Base-by-base conservation (phyloP, 306 rosid genomes). In the Cicer arietinum region DNA sequence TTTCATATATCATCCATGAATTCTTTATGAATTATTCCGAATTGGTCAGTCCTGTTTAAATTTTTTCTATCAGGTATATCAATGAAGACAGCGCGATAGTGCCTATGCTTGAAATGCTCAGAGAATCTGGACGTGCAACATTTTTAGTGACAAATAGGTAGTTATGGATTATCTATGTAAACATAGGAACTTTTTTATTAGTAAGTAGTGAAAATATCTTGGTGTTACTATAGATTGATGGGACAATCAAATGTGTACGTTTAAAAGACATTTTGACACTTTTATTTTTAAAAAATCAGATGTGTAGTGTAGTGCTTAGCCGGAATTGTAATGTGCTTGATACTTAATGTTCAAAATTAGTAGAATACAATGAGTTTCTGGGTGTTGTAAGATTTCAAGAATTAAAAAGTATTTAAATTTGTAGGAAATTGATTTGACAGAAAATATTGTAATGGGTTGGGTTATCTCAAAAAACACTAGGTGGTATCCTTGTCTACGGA, bases 141-240 rank as follows among this genome's bases (percentile, higher is more conserved):
- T 94, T 94, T 85, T 86, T 94, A 86, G 98, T 94, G 83, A 94
- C 98, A 69, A 94, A 94, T 77, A 94, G 98, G 98, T 94, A 84
- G 40, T 51, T 67, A 14, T 72, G 67, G 41, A 66, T 61, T 77
- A 73, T 68, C 69, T 76, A 7, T 30, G 20, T 75, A 52, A 25
- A 14, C 74, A 16, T 57, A 48, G 44, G 76, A 17, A 2, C 35
- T 12, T 35, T 42, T 42, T 30, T 30, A 18, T 42, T 7, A 47
- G 6, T 48, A 58, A 51, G 13, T 54, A 18, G 66, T 57, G 51
- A 47, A 47, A 57, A 47, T 58, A 43, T 74, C 58, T 59, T 54
- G 25, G 67, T 60, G 30, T 58, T 74, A 17, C 47, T 74, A 56
- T 50, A 53, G 69, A 76, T 40, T 56, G 59, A 69, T 74, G 8